Conservation (phyloP, 208 protist species). For the Trypanosoma caninum region DNA sequence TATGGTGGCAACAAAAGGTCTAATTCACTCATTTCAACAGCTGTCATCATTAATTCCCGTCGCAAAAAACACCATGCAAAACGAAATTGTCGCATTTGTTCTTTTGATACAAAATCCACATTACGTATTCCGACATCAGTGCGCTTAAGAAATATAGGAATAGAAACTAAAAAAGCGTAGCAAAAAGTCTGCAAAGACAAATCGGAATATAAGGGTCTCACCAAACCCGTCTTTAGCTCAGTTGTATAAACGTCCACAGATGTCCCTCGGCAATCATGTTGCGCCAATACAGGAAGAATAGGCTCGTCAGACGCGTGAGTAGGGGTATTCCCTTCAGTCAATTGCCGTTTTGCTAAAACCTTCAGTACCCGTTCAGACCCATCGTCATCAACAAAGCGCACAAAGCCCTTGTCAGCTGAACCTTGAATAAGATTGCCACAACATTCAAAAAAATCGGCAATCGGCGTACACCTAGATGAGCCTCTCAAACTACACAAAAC, state of each 20-base stretch:
- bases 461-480: conserved; percentile 31
- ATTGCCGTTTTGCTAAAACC: not conserved
- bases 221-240: conserved; percentile 42
- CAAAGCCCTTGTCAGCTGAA: conserved; percentile 1
- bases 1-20: conserved; percentile 70
- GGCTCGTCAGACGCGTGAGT: conserved; percentile 8
- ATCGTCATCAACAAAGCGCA: conserved; percentile 16
- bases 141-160: conserved; percentile 76
- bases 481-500: conserved; percentile 47
- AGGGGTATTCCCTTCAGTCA: not conserved
- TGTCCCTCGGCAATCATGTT: conserved; percentile 50
- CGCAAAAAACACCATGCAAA: conserved; percentile 87
- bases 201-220: conserved; percentile 46
- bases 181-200: conserved; percentile 70
- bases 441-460: conserved; percentile 73
- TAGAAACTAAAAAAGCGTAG: conserved; percentile 73
- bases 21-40: conserved; percentile 76
- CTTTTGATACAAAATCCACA: conserved; percentile 71
- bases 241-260: conserved; percentile 57
- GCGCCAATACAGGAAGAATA: conserved; percentile 31
- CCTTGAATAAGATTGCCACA: conserved; percentile 45
- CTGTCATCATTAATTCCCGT: conserved; percentile 71
- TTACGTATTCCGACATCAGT: conserved; percentile 81
- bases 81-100: conserved; percentile 82
- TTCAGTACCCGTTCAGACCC: conserved; percentile 1